phyloP scores from a whole-genome alignment of 352 stramenopile species.

The Globisporangium yorkense region DNA sequence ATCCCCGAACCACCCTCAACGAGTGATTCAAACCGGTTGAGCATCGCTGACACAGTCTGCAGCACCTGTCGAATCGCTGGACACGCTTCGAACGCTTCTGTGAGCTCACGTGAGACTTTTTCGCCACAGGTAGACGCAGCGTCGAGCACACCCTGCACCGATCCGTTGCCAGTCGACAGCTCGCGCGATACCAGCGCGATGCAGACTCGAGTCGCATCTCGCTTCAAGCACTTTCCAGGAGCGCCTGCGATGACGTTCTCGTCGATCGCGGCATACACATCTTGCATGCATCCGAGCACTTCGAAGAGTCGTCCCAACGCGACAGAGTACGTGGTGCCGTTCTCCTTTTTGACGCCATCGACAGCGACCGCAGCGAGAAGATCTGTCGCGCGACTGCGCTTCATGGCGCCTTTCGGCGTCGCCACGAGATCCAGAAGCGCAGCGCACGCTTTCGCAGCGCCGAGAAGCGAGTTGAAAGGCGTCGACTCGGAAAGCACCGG shows the following conservation, averaged over 20 bases:
- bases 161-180: not conserved
- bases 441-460: conserved; percentile 15
- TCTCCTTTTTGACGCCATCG: conserved; percentile 5
- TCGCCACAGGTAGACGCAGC: not conserved
- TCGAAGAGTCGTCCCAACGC: not conserved
- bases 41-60: conserved; percentile 14
- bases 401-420: conserved; percentile 48
- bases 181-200: conserved; percentile 1
- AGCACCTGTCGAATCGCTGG: conserved; percentile 18
- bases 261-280: not conserved
- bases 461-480: conserved; percentile 17
- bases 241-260: not conserved
- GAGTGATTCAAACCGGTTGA: conserved; percentile 17
- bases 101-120: not conserved
- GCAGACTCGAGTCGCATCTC: not conserved
- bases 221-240: not conserved
- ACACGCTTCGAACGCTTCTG: conserved; percentile 5
- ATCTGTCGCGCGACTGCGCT: conserved; percentile 24
- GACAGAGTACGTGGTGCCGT: not conserved
- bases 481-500: conserved; percentile 8
- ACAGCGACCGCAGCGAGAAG: conserved; percentile 10
- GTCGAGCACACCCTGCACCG: not conserved
- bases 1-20: conserved; percentile 7
- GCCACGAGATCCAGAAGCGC: conserved; percentile 38
- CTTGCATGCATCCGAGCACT: not conserved